These are phyloP conservation scores for Guillardia theta DNA, from an alignment of 78 protist genomes.

Conservation along the genomic window DNA sequence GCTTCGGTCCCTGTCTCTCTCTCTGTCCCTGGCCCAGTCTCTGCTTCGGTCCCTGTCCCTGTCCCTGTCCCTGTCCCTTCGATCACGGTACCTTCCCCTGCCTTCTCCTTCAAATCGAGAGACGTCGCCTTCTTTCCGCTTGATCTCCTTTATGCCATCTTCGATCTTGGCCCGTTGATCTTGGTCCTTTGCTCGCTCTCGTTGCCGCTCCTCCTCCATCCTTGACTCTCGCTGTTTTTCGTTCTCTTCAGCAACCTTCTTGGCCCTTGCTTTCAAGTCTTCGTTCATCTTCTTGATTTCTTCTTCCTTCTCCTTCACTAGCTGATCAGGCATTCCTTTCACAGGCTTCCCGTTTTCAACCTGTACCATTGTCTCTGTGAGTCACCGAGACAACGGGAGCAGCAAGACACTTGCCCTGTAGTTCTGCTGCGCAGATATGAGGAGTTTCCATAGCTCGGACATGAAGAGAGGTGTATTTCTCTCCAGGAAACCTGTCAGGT, in stretches of 20 bases:
- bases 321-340: slow-evolving; percentile 31
- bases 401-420: background rate
- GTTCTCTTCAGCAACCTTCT: background rate
- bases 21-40: background rate
- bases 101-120: no score
- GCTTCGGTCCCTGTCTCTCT: background rate
- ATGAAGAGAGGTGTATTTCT: background rate
- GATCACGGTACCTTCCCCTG: no score
- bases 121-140: no score
- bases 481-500: slow-evolving; percentile 20
- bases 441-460: background rate
- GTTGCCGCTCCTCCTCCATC: no score
- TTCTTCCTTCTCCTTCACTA: background rate
- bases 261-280: background rate
- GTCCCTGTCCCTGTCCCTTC: background rate
- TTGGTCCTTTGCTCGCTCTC: no score
- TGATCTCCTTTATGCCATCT: no score
- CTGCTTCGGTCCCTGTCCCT: background rate
- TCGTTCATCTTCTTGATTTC: background rate
- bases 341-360: background rate
- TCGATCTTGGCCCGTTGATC: no score
- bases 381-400: background rate
- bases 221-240: background rate
- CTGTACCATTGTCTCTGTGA: background rate
- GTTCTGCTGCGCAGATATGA: background rate